Conservation (phyloP, 2,329 filamentous ascomycete species). For the Hypomyces rosellus region DNA sequence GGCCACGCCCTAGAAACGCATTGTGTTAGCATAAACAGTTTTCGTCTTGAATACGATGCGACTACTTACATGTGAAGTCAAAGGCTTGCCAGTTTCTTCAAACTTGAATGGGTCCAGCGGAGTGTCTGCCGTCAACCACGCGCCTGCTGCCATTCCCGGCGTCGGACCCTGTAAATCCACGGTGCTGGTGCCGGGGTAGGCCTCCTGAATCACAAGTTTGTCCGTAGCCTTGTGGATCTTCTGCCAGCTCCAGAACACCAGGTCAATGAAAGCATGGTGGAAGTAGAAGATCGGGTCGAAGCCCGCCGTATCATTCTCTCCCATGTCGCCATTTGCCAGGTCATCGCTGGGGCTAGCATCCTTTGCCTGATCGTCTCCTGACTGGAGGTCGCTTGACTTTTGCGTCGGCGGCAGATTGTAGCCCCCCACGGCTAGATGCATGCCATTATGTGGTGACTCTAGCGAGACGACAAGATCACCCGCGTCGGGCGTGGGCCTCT, state of each 20-base stretch:
- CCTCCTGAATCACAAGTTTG: constrained; percentile 1
- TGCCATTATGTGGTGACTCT: constrained; percentile 21
- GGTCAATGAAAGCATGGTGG: constrained; percentile 26
- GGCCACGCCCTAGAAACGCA: neutral
- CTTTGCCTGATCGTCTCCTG: neutral
- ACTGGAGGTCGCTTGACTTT: no score
- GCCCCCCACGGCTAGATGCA: constrained; percentile 24
- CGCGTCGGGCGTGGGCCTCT: no score
- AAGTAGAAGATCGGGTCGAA: constrained; percentile 29
- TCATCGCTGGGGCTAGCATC: neutral
- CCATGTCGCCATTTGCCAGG: constrained; percentile 26
- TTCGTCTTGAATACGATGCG: neutral
- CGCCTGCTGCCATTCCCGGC: constrained; percentile 2
- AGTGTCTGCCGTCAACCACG: constrained; percentile 9
- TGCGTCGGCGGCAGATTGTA: constrained; percentile 6
- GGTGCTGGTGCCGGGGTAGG: constrained; percentile 12
- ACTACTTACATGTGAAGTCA: constrained; percentile 2
- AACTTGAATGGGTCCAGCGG: constrained; percentile 13
- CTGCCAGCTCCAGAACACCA: constrained; percentile 27
- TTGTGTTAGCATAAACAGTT: neutral
- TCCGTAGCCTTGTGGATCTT: constrained; percentile 7
- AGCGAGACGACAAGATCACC: constrained; percentile 14
- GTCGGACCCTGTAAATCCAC: constrained; percentile 9
- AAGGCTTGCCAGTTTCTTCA: neutral
- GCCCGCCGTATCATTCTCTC: constrained; percentile 26